Evolutionary conservation across 306 rosid genomes (phyloP).

Genomic region (Hippophae tibetana): DNA sequence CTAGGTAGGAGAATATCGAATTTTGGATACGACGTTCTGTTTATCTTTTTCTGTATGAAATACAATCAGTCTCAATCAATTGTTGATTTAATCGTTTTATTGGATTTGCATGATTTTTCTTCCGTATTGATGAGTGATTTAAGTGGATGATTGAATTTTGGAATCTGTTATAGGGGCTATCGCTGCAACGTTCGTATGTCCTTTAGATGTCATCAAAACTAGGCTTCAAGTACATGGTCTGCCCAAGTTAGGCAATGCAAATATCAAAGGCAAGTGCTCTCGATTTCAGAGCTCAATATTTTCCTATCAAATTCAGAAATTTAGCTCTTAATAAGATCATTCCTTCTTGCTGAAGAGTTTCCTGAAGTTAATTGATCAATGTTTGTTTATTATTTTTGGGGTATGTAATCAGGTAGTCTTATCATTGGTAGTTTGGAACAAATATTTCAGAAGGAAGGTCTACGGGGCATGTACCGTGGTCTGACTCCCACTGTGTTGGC

Average conservation of each 20-base stretch:
- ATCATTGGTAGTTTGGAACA: constrained; percentile 70
- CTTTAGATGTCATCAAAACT: constrained; percentile 83
- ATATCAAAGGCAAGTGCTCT: constrained; percentile 30
- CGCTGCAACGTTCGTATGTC: constrained; percentile 83
- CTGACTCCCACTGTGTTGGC: constrained; percentile 79
- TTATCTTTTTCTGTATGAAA: no score
- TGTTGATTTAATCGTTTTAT: no score
- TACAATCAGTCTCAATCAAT: no score
- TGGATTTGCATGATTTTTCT: no score
- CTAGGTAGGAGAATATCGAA: neutral
- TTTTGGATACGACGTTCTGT: no score
- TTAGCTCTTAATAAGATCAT: no score
- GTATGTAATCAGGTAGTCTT: constrained; percentile 40
- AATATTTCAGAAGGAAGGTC: constrained; percentile 68
- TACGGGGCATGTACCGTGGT: constrained; percentile 90
- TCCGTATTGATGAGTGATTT: neutral
- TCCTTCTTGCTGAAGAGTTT: neutral
- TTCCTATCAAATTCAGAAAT: neutral
- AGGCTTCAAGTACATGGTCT: constrained; percentile 77
- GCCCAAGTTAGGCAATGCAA: constrained; percentile 36
- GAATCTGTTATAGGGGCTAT: constrained; percentile 37
- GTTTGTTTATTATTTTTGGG: neutral
- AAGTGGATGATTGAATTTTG: neutral
- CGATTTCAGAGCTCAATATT: neutral
- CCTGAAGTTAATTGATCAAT: neutral